Evolutionary conservation across 306 rosid genomes (phyloP).

Genomic region (Hippophae gyantsensis): DNA sequence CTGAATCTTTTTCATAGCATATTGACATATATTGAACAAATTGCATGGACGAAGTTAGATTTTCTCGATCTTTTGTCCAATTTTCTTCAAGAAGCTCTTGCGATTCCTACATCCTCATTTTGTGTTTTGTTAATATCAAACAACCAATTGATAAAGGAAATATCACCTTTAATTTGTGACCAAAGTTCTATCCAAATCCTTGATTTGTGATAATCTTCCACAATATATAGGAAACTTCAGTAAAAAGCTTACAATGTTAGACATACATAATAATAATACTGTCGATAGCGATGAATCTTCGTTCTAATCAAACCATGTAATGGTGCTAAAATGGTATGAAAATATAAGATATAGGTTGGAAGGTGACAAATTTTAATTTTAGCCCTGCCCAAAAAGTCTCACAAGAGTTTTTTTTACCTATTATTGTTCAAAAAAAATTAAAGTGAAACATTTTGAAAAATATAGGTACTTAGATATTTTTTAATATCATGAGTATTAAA

Average conservation of each 20-base stretch:
- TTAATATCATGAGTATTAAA: too few relatives aligned
- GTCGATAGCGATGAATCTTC: too few relatives aligned
- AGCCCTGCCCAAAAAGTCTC: too few relatives aligned
- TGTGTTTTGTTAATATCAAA: not conserved
- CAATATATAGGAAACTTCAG: not conserved
- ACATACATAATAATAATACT: not conserved
- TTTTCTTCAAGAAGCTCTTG: slow-evolving; percentile 2
- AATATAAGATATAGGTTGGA: too few relatives aligned
- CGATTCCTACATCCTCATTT: not conserved
- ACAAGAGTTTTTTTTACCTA: too few relatives aligned
- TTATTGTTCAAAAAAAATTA: too few relatives aligned
- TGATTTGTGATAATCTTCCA: not conserved
- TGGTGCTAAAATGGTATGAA: too few relatives aligned
- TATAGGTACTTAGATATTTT: too few relatives aligned
- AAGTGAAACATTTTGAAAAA: too few relatives aligned
- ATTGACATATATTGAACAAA: not conserved
- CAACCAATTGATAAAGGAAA: not conserved
- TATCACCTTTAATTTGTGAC: not conserved
- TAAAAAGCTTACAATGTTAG: not conserved
- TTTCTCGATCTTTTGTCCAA: not conserved
- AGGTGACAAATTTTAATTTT: too few relatives aligned
- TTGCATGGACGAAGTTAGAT: not conserved
- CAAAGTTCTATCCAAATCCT: not conserved
- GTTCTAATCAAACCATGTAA: too few relatives aligned
- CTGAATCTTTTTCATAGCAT: slow-evolving; percentile 2